Evolutionary conservation across 352 stramenopile genomes (phyloP), one percentile per base, ranked within the genome.

Genomic region (Phytopythium helicoides): DNA sequence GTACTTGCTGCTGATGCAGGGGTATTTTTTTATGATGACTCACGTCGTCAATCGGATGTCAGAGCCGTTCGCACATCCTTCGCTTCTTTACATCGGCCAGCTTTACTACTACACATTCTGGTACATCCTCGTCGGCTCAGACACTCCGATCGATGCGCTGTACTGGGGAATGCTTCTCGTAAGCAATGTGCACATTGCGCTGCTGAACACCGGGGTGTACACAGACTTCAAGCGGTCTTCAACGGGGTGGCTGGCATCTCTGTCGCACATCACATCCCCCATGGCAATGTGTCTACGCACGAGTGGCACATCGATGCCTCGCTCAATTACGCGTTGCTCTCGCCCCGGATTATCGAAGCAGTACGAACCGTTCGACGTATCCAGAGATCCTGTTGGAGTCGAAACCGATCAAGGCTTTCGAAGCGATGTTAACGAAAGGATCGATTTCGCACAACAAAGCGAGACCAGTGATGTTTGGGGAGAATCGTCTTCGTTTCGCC

Each of bases 91-190:
- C 62, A 62, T 90, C 4, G 81, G 78, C 3, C 85, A 94, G 58
- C 64, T 94, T 6, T 94, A 94, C 49, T 94, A 92, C 56, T 94
- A 94, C 52, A 62, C 89, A 10, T 94, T 92, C 56, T 94, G 85
- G 85, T 94, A 94, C 64, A 84, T 92, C 46, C 59, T 94, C 16
- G 85, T 94, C 6, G 79, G 82, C 16, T 86, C 76, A 0, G 85
- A 94, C 52, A 79, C 78, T 16, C 85, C 85, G 2, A 92, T 94
- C 33, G 85, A 94, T 37, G 58, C 61, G 41, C 60, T 93, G 1
- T 94, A 94, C 47, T 92, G 82, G 79, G 78, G 71, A 1, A 92
- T 92, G 85, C 56, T 94, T 23, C 56, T 92, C 5, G 58, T 92
- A 15, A 94, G 90, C 63, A 93, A 93, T 39, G 58, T 94, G 16